Percentiles rank a stretch among this genome's conserved stretches.
Evolutionary conservation across 2,329 filamentous ascomycete genomes (phyloP).

Genomic region (Ramularia collo-cygni): DNA sequence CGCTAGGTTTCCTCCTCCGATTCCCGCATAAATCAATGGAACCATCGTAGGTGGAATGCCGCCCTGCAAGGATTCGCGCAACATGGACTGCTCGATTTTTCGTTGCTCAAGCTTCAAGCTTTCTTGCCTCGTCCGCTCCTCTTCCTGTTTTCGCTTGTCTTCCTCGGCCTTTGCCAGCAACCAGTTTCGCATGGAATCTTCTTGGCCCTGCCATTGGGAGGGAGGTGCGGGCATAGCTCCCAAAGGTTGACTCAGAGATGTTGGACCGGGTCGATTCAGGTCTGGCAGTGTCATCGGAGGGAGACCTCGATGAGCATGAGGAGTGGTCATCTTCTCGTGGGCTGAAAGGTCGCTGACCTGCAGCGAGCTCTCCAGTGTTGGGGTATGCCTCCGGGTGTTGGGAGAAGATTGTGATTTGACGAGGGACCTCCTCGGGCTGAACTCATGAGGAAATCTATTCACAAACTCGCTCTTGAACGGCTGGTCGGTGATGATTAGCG

Average conservation of each 20-base stretch:
- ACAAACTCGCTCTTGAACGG: slow-evolving; percentile 42
- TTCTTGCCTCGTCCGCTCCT: slow-evolving; percentile 48
- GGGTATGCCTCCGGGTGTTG: slow-evolving; percentile 34
- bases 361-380: slow-evolving; percentile 32
- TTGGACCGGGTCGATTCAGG: slow-evolving; percentile 34
- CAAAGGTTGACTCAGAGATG: slow-evolving; percentile 32
- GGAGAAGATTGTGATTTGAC: slow-evolving; percentile 36
- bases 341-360: slow-evolving; percentile 32
- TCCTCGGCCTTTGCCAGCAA: slow-evolving; percentile 45
- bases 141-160: slow-evolving; percentile 48
- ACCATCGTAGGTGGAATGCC: slow-evolving; percentile 47
- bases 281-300: slow-evolving; percentile 49
- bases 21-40: slow-evolving; percentile 48
- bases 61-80: slow-evolving; percentile 46
- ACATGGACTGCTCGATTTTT: slow-evolving; percentile 47
- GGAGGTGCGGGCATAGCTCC: slow-evolving; percentile 38
- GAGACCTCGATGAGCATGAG: slow-evolving; percentile 48
- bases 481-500: slow-evolving; percentile 47
- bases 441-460: slow-evolving; percentile 43
- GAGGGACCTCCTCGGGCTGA: slow-evolving; percentile 34
- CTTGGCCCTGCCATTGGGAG: slow-evolving; percentile 43
- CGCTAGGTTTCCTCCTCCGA: slow-evolving; percentile 43
- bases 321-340: slow-evolving; percentile 41
- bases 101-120: slow-evolving; percentile 44
- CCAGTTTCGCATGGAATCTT: slow-evolving; percentile 48